Base-by-base conservation (phyloP, 2,329 filamentous ascomycete genomes). In the Teratosphaeria viscida region DNA sequence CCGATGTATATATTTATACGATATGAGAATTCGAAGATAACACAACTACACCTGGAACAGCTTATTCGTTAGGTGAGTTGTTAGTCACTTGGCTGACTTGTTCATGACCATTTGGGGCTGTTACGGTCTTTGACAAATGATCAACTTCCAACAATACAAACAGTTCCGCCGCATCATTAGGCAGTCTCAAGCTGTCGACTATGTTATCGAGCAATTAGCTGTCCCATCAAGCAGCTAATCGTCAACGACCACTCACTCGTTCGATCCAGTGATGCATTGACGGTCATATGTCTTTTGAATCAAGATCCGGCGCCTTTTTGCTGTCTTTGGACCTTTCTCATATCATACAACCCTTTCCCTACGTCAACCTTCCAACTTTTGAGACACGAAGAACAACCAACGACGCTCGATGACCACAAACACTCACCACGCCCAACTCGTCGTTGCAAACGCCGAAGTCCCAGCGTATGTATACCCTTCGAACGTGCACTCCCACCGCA, bases 401-500 rank as follows among this genome's bases (percentile, higher is more conserved):
- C 16, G 43, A 2, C 43, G 5, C n/a, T 6, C 23, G 5, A 3
- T 23, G n/a, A 54, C 10, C 26, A 4, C 2, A 39, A 3, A 54
- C 26, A 12, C 16, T 6, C 59, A 23, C 56, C 52, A 60, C 2
- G 56, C 32, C 59, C 59, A 60, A 26, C 34, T 59, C 19, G 60
- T 59, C 26, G 60, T 61, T 14, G 60, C 60, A 10, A n/a, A 49
- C 10, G 47, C 43, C 14, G 27, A 54, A 12, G 54, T 23, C 26
- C 60, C 60, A 43, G 57, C 60, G 26, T 39, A 61, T n/a, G 54
- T 57, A n/a, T 37, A 37, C 8, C 54, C 39, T 14, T 47, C 57
- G 3, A 57, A 49, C 5, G 57, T 61, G 34, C 60, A 61, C 7
- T 16, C 57, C 60, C 60, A 61, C 10, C n/a, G 27, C 12, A 35